Percentiles rank a stretch among this genome's conserved stretches.
Evolutionary conservation across 2,329 filamentous ascomycete genomes (phyloP).

Genomic region (Colletotrichum australisinense): DNA sequence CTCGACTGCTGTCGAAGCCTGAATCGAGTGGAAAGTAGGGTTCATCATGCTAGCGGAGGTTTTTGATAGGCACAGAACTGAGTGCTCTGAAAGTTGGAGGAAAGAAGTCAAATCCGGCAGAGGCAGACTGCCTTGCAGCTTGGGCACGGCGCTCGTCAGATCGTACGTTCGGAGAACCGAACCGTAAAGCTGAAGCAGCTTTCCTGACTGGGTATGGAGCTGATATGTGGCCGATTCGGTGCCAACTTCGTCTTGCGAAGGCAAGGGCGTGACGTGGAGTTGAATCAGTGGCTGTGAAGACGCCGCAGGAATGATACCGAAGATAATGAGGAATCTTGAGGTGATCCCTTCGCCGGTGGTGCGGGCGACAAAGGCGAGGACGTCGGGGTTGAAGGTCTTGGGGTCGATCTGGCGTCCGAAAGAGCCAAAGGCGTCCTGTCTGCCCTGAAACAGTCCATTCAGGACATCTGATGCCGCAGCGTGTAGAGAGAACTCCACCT

Average conservation of each 20-base stretch:
- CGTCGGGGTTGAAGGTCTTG: constrained; percentile 60
- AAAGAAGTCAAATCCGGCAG: constrained; percentile 69
- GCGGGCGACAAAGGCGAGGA: constrained; percentile 64
- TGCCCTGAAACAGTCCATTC: constrained; percentile 66
- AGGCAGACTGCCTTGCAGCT: constrained; percentile 65
- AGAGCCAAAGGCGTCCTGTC: constrained; percentile 62
- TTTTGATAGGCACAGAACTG: constrained; percentile 71
- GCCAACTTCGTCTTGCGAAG: constrained; percentile 37
- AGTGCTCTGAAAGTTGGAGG: constrained; percentile 73
- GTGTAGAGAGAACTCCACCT: constrained; percentile 62
- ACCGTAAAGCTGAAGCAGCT: constrained; percentile 68
- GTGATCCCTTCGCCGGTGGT: constrained; percentile 37
- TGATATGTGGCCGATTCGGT: constrained; percentile 53
- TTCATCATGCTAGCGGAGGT: constrained; percentile 73
- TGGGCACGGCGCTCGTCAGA: constrained; percentile 71
- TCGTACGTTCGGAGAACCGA: constrained; percentile 71
- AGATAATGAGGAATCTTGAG: constrained; percentile 47
- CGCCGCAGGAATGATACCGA: constrained; percentile 43
- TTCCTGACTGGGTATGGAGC: constrained; percentile 72
- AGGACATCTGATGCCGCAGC: constrained; percentile 60
- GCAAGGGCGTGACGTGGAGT: constrained; percentile 53
- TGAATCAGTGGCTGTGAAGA: constrained; percentile 45
- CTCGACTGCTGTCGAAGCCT: constrained; percentile 60
- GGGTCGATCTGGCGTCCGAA: constrained; percentile 60
- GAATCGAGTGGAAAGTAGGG: constrained; percentile 73